phyloP scores from a whole-genome alignment of 208 protist genomes.

The Balamuthia mandrillaris region DNA sequence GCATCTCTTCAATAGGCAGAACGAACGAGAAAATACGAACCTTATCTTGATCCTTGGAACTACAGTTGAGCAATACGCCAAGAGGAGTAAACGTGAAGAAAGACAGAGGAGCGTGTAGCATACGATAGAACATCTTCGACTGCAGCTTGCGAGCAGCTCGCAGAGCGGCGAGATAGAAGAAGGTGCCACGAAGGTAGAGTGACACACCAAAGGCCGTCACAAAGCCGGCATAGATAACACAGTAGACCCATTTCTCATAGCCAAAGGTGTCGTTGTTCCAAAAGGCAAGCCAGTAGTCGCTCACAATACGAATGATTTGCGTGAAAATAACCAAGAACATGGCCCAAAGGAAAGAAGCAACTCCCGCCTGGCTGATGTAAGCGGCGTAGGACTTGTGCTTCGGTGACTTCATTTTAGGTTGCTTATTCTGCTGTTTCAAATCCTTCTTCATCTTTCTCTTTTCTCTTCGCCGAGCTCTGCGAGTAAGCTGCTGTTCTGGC shows the following conservation, averaged over 20 bases:
- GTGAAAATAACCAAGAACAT: neutral
- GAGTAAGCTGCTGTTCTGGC: too few relatives aligned
- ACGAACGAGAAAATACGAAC: too few relatives aligned
- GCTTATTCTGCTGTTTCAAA: conserved; percentile 27
- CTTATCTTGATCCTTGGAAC: conserved; percentile 63
- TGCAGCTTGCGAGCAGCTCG: conserved; percentile 39
- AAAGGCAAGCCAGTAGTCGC: neutral
- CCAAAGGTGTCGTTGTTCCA: neutral
- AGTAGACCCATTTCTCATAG: neutral
- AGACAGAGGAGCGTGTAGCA: conserved; percentile 58
- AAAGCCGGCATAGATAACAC: neutral
- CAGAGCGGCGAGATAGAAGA: neutral
- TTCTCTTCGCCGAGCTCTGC: neutral
- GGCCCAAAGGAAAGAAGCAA: neutral
- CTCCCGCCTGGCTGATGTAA: neutral
- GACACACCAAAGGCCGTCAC: neutral
- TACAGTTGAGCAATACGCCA: conserved; percentile 72
- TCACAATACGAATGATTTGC: neutral
- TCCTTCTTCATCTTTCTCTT: neutral
- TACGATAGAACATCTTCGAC: conserved; percentile 51
- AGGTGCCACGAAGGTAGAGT: neutral
- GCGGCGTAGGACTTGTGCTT: neutral
- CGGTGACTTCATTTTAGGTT: conserved; percentile 25
- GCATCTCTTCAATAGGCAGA: too few relatives aligned
- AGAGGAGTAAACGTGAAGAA: conserved; percentile 76